phyloP scores from a whole-genome alignment of 768 basidiomycete genomes.

The Phanerodontia chrysosporium region DNA sequence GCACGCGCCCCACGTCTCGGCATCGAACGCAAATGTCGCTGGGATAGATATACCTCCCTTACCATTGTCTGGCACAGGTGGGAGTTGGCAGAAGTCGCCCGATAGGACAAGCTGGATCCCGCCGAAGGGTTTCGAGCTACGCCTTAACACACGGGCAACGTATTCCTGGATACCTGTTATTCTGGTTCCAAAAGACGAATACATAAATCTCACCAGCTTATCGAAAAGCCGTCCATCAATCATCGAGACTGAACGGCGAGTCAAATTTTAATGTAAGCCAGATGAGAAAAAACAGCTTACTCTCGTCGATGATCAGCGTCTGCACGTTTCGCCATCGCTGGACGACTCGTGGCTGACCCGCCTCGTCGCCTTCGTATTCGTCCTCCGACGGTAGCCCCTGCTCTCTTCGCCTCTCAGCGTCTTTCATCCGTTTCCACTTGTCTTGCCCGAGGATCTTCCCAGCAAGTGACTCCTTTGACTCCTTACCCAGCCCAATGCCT shows the following conservation, averaged over 20 bases:
- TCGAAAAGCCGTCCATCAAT: constrained; percentile 76
- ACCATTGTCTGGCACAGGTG: constrained; percentile 59
- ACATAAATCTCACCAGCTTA: constrained; percentile 55
- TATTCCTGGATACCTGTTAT: constrained; percentile 37
- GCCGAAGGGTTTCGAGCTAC: constrained; percentile 61
- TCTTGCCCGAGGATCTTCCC: constrained; percentile 8
- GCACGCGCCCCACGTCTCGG: constrained; percentile 67
- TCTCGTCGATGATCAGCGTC: constrained; percentile 80
- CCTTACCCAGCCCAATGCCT: constrained; percentile 71
- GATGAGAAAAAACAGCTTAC: constrained; percentile 32
- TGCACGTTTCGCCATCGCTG: constrained; percentile 57
- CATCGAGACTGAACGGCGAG: constrained; percentile 67
- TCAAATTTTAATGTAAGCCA: constrained; percentile 12
- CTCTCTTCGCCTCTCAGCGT: background rate
- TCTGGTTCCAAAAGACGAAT: constrained; percentile 18
- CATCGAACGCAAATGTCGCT: constrained; percentile 78
- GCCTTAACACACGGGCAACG: constrained; percentile 56
- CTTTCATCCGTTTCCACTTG: background rate
- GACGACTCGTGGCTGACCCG: background rate
- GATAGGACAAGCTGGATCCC: constrained; percentile 86
- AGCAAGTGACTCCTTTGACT: constrained; percentile 45
- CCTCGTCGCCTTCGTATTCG: background rate
- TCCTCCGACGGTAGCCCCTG: background rate
- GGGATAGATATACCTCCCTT: constrained; percentile 35
- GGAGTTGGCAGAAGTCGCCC: constrained; percentile 90